A percentile compares a stretch with the other conserved stretches of the same genome.
Evolutionary conservation across 805 yeast genomes (phyloP).

Genomic region (Pachysolen tannophilus): DNA sequence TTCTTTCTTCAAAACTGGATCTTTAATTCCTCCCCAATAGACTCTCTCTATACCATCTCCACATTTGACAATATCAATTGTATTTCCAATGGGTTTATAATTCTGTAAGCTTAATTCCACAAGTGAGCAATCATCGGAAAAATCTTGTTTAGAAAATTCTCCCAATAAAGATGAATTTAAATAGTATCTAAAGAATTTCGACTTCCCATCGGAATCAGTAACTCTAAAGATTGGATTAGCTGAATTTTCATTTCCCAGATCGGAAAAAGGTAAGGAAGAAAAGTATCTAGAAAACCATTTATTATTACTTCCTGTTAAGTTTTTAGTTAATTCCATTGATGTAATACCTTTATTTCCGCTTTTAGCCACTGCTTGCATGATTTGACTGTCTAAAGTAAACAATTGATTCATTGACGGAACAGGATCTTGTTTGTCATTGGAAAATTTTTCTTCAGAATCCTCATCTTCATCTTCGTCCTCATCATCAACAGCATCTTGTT

Average conservation of each 20-base stretch:
- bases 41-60: conserved; percentile 5
- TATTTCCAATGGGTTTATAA: background rate
- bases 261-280: conserved; percentile 1
- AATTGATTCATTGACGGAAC: no score
- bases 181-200: conserved; percentile 63
- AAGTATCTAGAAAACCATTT: conserved; percentile 36
- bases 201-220: conserved; percentile 67
- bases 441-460: background rate
- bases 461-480: conserved; percentile 1
- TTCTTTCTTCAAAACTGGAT: conserved; percentile 2
- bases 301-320: conserved; percentile 43
- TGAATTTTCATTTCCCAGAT: conserved; percentile 8
- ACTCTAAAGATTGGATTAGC: conserved; percentile 44
- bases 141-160: no score
- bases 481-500: background rate
- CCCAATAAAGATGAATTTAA: no score
- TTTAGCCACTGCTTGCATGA: conserved; percentile 38
- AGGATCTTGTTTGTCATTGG: no score
- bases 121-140: no score
- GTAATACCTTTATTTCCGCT: conserved; percentile 46
- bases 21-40: conserved; percentile 5
- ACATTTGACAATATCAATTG: conserved; percentile 4
- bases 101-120: background rate
- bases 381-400: no score
- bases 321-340: conserved; percentile 42